Conservation (phyloP, 2,329 filamentous ascomycete species). For the Talaromyces sp. region DNA sequence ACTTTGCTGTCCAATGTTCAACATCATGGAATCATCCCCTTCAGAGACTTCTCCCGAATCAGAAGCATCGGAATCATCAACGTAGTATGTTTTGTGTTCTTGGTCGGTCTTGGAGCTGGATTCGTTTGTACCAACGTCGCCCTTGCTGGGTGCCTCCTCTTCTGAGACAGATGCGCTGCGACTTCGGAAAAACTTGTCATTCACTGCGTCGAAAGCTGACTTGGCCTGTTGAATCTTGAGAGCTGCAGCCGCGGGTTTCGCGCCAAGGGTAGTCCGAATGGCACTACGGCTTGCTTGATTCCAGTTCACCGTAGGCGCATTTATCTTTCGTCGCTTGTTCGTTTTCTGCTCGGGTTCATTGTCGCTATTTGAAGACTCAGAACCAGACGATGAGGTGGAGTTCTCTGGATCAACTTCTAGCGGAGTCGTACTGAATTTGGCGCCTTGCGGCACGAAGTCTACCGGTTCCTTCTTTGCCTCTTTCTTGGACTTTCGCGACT, state of each 20-base stretch:
- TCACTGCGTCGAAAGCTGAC: conserved; percentile 34
- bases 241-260: conserved; percentile 23
- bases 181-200: conserved; percentile 38
- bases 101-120: not conserved
- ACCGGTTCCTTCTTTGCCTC: conserved; percentile 26
- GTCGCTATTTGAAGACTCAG: conserved; percentile 22
- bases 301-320: conserved; percentile 40
- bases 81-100: conserved; percentile 19
- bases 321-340: conserved; percentile 18
- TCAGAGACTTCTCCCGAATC: conserved; percentile 30
- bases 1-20: conserved; percentile 36
- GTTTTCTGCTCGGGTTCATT: conserved; percentile 20
- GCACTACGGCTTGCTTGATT: conserved; percentile 43
- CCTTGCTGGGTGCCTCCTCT: conserved; percentile 16
- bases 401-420: conserved; percentile 32
- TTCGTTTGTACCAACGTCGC: not conserved
- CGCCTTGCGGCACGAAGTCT: conserved; percentile 39
- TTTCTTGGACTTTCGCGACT: conserved; percentile 25
- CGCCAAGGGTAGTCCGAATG: conserved; percentile 43
- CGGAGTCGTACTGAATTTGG: conserved; percentile 32
- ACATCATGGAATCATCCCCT: conserved; percentile 42
- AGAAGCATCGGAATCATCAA: conserved; percentile 28
- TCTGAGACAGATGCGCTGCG: conserved; percentile 31
- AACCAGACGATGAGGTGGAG: conserved; percentile 31
- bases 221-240: conserved; percentile 18